Evolutionary conservation across 306 rosid genomes (phyloP).

Genomic region (Cicer pinnatifidum): DNA sequence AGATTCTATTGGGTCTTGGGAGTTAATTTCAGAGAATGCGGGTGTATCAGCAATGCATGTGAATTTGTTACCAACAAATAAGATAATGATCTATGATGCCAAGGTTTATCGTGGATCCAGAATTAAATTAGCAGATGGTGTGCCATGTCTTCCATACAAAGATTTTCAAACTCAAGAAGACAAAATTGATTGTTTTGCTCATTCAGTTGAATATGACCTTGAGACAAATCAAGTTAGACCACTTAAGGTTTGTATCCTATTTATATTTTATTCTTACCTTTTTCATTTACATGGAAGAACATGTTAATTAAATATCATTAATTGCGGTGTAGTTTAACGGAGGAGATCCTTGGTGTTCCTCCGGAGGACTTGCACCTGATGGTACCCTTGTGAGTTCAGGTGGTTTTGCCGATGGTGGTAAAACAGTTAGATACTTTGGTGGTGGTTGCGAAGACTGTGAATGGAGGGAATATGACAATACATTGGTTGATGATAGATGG

Average conservation of each 20-base stretch:
- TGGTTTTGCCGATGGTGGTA: slow-evolving; percentile 62
- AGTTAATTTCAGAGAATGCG: slow-evolving; percentile 38
- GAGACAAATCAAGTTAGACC: slow-evolving; percentile 58
- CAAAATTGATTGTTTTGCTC: slow-evolving; percentile 66
- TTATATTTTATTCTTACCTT: background rate
- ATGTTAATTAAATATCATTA: background rate
- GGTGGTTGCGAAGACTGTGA: slow-evolving; percentile 54
- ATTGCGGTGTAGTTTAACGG: slow-evolving; percentile 35
- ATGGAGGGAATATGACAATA: slow-evolving; percentile 53
- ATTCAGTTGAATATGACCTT: slow-evolving; percentile 66
- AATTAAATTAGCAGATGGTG: slow-evolving; percentile 55
- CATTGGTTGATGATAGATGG: slow-evolving; percentile 66
- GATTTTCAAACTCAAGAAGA: background rate
- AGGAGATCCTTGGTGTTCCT: slow-evolving; percentile 88
- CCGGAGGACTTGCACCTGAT: slow-evolving; percentile 69
- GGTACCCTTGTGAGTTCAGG: slow-evolving; percentile 72
- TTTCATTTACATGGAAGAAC: background rate
- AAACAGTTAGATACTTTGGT: slow-evolving; percentile 50
- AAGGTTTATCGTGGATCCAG: slow-evolving; percentile 53
- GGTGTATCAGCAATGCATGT: slow-evolving; percentile 84
- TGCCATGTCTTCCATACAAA: slow-evolving; percentile 51
- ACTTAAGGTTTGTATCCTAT: slow-evolving; percentile 56
- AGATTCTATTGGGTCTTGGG: slow-evolving; percentile 58
- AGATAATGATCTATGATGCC: slow-evolving; percentile 64
- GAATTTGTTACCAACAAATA: slow-evolving; percentile 68